These are phyloP conservation scores for Ustilago hordei DNA, from an alignment of 1,284 basidiomycete genomes.

Conservation along the genomic window DNA sequence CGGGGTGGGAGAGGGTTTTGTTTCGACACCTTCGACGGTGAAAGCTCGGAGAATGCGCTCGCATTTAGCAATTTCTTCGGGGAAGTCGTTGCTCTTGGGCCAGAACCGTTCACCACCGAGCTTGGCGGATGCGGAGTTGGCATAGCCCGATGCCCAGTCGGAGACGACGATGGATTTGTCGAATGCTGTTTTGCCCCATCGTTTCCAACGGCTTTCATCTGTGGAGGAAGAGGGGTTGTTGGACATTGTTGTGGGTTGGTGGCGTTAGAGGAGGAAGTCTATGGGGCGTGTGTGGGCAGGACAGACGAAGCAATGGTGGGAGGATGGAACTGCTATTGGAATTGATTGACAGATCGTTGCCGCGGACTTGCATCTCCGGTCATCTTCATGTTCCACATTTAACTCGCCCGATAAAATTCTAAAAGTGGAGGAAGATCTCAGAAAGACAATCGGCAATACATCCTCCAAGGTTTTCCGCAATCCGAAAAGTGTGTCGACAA, in stretches of 20 bases:
- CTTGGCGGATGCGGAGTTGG: conserved; percentile 62
- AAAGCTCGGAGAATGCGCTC: conserved; percentile 71
- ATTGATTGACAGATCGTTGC: not conserved
- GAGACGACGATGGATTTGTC: conserved; percentile 61
- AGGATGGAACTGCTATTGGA: no score
- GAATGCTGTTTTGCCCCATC: conserved; percentile 50
- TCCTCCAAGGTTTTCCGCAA: not conserved
- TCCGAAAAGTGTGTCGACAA: conserved; percentile 15
- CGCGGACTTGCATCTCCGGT: conserved; percentile 7
- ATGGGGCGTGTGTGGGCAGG: not conserved
- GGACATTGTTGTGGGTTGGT: conserved; percentile 11
- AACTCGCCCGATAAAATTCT: not conserved
- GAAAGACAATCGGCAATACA: conserved; percentile 31
- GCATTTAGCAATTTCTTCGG: conserved; percentile 72
- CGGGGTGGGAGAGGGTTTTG: conserved; percentile 24
- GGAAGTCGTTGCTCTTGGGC: conserved; percentile 73
- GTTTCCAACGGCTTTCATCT: conserved; percentile 44
- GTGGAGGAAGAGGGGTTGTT: not conserved
- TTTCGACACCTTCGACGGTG: conserved; percentile 61
- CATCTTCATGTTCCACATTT: not conserved
- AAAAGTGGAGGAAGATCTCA: not conserved
- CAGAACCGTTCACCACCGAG: conserved; percentile 73
- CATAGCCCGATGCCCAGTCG: conserved; percentile 66
- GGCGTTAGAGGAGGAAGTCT: not conserved
- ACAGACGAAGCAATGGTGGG: not conserved